phyloP scores from a whole-genome alignment of 192 early-diverging fungal species.

The Jimgerdemannia flammicorona region DNA sequence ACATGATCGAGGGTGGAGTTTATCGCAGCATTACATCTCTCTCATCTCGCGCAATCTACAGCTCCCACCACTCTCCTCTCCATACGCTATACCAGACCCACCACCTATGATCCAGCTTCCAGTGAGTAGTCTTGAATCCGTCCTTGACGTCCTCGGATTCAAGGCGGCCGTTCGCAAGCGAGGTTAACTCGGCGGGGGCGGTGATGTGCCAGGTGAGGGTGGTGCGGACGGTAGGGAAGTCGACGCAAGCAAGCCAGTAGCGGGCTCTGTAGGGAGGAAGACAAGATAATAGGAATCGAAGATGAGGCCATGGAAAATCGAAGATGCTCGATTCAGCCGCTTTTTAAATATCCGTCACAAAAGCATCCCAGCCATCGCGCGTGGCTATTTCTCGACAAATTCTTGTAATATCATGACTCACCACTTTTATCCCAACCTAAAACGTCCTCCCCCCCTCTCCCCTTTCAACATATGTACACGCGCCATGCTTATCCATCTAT shows the following conservation, averaged over 20 bases:
- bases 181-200: conserved; percentile 28
- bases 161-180: conserved; percentile 43
- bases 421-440: no score
- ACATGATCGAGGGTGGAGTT: background rate
- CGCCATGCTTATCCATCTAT: no score
- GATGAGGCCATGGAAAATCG: no score
- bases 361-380: no score
- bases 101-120: conserved; percentile 33
- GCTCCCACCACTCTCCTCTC: no score
- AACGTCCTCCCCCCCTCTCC: no score
- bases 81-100: background rate
- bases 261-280: conserved; percentile 30
- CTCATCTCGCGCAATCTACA: no score
- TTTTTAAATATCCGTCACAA: no score
- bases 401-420: no score
- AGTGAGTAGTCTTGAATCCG: conserved; percentile 32
- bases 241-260: conserved; percentile 51
- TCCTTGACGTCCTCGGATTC: conserved; percentile 16
- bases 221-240: conserved; percentile 44
- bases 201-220: conserved; percentile 38
- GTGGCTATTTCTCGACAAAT: no score
- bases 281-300: background rate
- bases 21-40: no score
- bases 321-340: background rate
- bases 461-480: no score